Conservation (phyloP, 257 asterid species). For the Schizonepeta tenuifolia region DNA sequence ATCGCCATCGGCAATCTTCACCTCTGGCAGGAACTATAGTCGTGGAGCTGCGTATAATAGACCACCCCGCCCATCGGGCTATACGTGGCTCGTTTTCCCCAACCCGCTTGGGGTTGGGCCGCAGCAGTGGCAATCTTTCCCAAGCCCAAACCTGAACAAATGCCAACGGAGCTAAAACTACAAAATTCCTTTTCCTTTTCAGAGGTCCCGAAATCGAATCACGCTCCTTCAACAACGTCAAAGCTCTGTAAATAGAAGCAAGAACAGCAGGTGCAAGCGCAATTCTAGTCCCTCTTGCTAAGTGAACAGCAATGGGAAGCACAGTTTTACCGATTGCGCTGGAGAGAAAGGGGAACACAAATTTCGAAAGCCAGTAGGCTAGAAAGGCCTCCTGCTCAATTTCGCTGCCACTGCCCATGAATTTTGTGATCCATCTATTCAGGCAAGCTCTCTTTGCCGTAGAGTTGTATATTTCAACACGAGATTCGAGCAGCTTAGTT, state of each 20-base stretch:
- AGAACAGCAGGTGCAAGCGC: slow-evolving; percentile 44
- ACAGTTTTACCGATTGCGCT: not conserved
- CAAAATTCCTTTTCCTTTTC: not conserved
- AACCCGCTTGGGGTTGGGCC: slow-evolving; percentile 12
- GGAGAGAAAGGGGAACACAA: slow-evolving; percentile 21
- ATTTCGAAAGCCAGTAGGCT: slow-evolving; percentile 42
- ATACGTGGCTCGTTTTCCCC: slow-evolving; percentile 33
- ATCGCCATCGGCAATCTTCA: not conserved
- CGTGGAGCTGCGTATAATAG: not conserved
- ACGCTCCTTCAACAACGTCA: slow-evolving; percentile 32
- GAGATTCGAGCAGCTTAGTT: not conserved
- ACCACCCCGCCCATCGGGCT: slow-evolving; percentile 40
- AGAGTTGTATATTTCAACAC: not conserved
- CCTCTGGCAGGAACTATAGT: slow-evolving; percentile 18
- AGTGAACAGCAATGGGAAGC: slow-evolving; percentile 29
- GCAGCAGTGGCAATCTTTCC: slow-evolving; percentile 44
- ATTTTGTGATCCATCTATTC: slow-evolving; percentile 28
- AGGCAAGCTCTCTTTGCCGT: not conserved
- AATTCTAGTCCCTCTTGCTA: slow-evolving; percentile 30
- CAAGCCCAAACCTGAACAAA: slow-evolving; percentile 53
- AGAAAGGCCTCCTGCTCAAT: slow-evolving; percentile 45
- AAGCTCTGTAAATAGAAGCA: slow-evolving; percentile 27
- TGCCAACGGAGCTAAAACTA: slow-evolving; percentile 27
- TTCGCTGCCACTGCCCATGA: slow-evolving; percentile 33
- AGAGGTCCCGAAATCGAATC: no score